Evolutionary conservation across 768 basidiomycete species (phyloP).

Genomic region (Lentinula raphanica): DNA sequence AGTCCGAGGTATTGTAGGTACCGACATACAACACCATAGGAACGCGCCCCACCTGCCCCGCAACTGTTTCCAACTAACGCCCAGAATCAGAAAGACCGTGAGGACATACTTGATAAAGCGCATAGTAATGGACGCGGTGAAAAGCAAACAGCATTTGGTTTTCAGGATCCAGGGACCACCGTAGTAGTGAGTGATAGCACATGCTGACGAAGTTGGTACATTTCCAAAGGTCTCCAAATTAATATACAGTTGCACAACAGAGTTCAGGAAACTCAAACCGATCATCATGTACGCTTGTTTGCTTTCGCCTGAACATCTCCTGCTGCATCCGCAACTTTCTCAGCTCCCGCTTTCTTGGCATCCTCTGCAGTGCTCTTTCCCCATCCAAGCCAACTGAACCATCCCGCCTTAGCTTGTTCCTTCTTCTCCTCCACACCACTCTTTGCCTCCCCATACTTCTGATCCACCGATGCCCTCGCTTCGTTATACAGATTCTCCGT

Average conservation of each 20-base stretch:
- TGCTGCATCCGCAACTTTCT: conserved; percentile 9
- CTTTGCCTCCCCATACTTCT: conserved; percentile 7
- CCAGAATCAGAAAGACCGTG: background rate
- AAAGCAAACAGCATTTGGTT: too few relatives aligned
- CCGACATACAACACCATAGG: background rate
- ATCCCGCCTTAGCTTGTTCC: conserved; percentile 13
- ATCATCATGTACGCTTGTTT: conserved; percentile 1
- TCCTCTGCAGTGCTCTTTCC: conserved; percentile 17
- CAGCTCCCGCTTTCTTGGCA: conserved; percentile 12
- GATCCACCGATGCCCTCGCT: conserved; percentile 4
- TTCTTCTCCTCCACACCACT: conserved; percentile 5
- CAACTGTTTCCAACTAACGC: background rate
- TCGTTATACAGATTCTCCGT: conserved; percentile 11
- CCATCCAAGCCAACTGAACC: conserved; percentile 19
- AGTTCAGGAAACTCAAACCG: too few relatives aligned
- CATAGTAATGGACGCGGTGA: too few relatives aligned
- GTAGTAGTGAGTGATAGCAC: too few relatives aligned
- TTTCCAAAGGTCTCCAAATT: background rate
- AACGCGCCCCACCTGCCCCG: background rate
- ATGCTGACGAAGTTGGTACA: too few relatives aligned
- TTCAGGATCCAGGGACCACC: too few relatives aligned
- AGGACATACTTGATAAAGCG: too few relatives aligned
- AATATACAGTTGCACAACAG: too few relatives aligned
- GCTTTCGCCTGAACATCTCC: conserved; percentile 10
- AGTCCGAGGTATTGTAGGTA: background rate